Percentiles rank a stretch among this genome's conserved stretches.
Conservation (phyloP, 164 flowering plant species). For the Litsea cubeba region DNA sequence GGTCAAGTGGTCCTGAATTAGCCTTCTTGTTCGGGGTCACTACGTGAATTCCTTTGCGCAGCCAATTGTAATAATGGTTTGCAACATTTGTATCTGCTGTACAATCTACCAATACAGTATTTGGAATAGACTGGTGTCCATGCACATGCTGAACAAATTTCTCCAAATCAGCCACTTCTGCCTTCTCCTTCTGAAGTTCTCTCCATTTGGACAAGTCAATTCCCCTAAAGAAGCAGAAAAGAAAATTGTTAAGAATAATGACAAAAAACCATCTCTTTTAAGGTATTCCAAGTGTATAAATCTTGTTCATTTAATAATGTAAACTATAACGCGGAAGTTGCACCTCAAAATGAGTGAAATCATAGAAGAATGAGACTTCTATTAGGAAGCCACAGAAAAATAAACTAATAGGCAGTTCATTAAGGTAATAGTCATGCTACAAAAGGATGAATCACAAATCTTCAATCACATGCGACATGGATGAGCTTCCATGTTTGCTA, state of each 20-base stretch:
- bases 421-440: no score
- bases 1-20: constrained; percentile 95
- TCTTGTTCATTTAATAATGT: neutral
- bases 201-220: constrained; percentile 79
- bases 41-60: constrained; percentile 86
- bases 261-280: neutral
- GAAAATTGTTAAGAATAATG: neutral
- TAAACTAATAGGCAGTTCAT: no score
- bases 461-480: no score
- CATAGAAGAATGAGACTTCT: no score
- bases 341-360: neutral
- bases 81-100: constrained; percentile 79
- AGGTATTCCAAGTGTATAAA: neutral
- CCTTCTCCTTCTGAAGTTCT: constrained; percentile 57
- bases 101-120: constrained; percentile 87
- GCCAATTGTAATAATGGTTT: constrained; percentile 71
- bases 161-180: constrained; percentile 72
- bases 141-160: constrained; percentile 78
- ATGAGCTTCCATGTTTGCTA: no score
- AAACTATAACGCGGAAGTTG: neutral
- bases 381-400: no score
- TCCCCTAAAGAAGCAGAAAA: constrained; percentile 44
- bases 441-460: no score
- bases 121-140: constrained; percentile 89
- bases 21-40: constrained; percentile 97